Conservation (phyloP, 2,329 filamentous ascomycete genomes). For the Bipolaris cookei region DNA sequence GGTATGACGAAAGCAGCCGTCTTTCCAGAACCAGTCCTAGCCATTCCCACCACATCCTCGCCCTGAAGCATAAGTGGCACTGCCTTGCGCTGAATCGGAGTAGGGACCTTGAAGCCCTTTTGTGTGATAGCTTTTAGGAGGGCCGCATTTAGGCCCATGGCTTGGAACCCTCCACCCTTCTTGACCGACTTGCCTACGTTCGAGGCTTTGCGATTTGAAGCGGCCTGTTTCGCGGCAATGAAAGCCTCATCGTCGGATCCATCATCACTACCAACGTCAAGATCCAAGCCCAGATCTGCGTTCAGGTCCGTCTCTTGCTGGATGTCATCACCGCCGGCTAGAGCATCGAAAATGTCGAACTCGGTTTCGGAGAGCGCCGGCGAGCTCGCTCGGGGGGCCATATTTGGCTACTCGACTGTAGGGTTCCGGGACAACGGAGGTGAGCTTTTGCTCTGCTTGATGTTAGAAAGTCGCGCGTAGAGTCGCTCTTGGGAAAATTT, state of each 20-base stretch:
- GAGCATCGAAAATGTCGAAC: constrained; percentile 82
- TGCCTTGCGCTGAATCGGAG: constrained; percentile 95
- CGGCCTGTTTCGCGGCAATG: constrained; percentile 85
- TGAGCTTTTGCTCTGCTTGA: constrained; percentile 17
- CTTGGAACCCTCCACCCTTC: constrained; percentile 95
- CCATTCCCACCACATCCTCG: constrained; percentile 98
- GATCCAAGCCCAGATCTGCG: constrained; percentile 47
- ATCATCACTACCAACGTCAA: constrained; percentile 61
- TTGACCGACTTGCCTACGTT: constrained; percentile 85
- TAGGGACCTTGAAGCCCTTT: constrained; percentile 95
- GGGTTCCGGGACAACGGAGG: constrained; percentile 13
- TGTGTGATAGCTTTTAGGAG: constrained; percentile 88
- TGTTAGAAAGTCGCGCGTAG: constrained; percentile 6
- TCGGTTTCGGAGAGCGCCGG: constrained; percentile 88
- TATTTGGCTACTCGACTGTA: constrained; percentile 47
- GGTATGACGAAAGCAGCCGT: constrained; percentile 98
- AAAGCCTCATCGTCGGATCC: constrained; percentile 77
- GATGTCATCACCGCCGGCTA: constrained; percentile 68
- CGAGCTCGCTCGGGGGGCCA: constrained; percentile 77
- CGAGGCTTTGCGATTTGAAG: constrained; percentile 82
- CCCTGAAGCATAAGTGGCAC: constrained; percentile 89
- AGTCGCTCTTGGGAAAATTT: constrained; percentile 26
- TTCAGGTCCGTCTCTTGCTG: constrained; percentile 49
- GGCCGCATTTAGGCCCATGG: constrained; percentile 84
- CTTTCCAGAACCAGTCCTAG: constrained; percentile 97